A percentile compares a stretch with the other conserved stretches of the same genome.
Conservation (phyloP, 1,284 basidiomycete genomes). For the Cerioporus squamosus region DNA sequence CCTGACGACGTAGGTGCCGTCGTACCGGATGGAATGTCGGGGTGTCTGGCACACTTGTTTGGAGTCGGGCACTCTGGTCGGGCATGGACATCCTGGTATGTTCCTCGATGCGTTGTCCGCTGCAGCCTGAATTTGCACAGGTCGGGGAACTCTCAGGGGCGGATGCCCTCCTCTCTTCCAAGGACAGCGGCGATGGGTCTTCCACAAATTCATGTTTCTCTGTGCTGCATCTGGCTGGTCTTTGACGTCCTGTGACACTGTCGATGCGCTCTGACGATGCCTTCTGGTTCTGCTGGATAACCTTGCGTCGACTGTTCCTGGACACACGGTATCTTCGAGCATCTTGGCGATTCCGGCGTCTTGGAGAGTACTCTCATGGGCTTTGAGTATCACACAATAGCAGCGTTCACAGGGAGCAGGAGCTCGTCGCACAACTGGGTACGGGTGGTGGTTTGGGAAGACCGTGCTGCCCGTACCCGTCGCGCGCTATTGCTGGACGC, state of each 20-base stretch:
- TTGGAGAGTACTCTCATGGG: background rate
- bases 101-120: background rate
- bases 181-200: no score
- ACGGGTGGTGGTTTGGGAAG: constrained; percentile 9
- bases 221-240: no score
- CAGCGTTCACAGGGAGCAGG: background rate
- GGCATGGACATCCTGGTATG: constrained; percentile 8
- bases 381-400: constrained; percentile 6
- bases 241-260: no score
- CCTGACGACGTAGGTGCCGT: background rate
- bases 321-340: no score
- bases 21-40: constrained; percentile 11
- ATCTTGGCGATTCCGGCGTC: background rate
- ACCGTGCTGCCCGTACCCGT: background rate
- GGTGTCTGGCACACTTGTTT: background rate
- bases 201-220: no score
- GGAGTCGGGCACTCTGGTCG: constrained; percentile 4
- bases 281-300: no score
- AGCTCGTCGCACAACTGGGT: constrained; percentile 2
- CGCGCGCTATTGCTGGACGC: constrained; percentile 7
- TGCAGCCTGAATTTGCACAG: background rate
- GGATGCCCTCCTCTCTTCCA: no score
- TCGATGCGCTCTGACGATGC: no score
- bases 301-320: no score
- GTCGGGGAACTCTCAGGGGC: background rate